Conservation (phyloP, 2,329 filamentous ascomycete genomes). For the Aspergillus alliaceus region DNA sequence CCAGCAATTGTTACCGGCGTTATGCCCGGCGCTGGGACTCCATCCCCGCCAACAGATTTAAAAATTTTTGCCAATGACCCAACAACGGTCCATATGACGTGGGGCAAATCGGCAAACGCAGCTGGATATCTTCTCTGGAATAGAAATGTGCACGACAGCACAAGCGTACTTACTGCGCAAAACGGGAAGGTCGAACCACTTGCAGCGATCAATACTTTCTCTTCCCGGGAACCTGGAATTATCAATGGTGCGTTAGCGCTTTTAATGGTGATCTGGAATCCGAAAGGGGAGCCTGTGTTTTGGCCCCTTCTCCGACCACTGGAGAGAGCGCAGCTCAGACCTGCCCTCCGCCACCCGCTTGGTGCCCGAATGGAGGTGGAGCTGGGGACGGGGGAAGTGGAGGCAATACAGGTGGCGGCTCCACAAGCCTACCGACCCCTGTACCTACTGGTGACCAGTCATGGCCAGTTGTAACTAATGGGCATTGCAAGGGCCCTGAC, state of each 20-base stretch:
- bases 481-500: neutral
- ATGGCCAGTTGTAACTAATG: neutral
- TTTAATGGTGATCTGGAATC: neutral
- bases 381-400: neutral
- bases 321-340: neutral
- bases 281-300: neutral
- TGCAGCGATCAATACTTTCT: neutral
- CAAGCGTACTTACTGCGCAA: neutral
- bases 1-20: neutral
- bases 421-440: neutral
- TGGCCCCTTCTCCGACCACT: neutral
- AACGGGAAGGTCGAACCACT: neutral
- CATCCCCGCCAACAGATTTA: neutral
- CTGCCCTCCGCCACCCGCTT: neutral
- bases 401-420: neutral
- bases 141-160: neutral
- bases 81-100: neutral
- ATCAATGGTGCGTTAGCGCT: neutral
- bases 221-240: neutral
- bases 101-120: neutral
- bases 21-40: neutral
- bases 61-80: neutral
- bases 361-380: neutral
- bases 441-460: neutral
- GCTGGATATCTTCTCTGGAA: neutral